These are phyloP conservation scores for Mycena sanguinolenta DNA, from an alignment of 768 basidiomycete species.

Conservation along the genomic window DNA sequence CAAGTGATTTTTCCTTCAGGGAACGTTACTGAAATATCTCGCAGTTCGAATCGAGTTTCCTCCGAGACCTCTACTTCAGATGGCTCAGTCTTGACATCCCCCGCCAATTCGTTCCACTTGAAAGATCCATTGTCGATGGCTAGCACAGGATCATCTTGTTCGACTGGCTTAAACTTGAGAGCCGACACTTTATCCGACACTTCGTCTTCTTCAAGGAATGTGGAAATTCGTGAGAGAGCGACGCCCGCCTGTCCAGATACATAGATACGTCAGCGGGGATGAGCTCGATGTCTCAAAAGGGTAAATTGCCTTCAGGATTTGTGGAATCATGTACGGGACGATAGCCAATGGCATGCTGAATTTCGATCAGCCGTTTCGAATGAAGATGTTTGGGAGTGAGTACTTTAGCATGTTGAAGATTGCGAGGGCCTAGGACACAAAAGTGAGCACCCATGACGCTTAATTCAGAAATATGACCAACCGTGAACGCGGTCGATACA, in stretches of 20 bases:
- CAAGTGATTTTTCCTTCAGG: slow-evolving; percentile 79
- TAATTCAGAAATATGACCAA: slow-evolving; percentile 17
- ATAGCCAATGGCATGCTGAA: neutral
- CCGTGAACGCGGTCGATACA: slow-evolving; percentile 86
- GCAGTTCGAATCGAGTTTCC: slow-evolving; percentile 72
- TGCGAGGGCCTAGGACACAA: slow-evolving; percentile 71
- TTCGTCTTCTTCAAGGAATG: slow-evolving; percentile 79
- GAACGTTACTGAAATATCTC: slow-evolving; percentile 76
- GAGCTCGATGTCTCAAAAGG: neutral
- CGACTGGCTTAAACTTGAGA: slow-evolving; percentile 59
- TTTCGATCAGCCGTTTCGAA: neutral
- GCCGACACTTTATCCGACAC: slow-evolving; percentile 76
- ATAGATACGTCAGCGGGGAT: neutral
- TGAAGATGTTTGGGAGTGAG: neutral
- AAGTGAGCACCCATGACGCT: neutral
- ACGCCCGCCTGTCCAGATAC: slow-evolving; percentile 69
- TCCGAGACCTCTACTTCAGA: slow-evolving; percentile 33
- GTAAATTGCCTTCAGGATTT: neutral
- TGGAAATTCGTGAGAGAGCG: slow-evolving; percentile 74
- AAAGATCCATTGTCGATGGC: slow-evolving; percentile 72
- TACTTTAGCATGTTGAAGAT: slow-evolving; percentile 68
- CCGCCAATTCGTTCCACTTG: slow-evolving; percentile 70
- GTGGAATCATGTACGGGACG: neutral
- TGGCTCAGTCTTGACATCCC: slow-evolving; percentile 31
- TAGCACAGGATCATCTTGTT: slow-evolving; percentile 49